Conservation (phyloP, 805 yeast genomes). For the Saturnispora saitoi region DNA sequence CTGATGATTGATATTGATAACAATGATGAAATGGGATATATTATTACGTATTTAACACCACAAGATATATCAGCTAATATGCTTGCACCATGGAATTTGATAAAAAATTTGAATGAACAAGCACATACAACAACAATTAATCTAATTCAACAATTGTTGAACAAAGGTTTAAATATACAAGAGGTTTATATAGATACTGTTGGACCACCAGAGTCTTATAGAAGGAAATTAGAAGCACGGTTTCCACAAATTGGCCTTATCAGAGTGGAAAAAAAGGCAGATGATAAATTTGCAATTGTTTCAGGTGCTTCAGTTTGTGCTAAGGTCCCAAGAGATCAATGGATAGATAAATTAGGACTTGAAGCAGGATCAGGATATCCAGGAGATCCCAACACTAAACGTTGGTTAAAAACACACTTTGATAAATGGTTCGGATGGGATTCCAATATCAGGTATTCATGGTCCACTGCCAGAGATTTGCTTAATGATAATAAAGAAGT, state of each 20-base stretch:
- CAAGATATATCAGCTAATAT: slow-evolving; percentile 82
- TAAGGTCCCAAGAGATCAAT: slow-evolving; percentile 80
- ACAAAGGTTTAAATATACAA: slow-evolving; percentile 32
- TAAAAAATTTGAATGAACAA: slow-evolving; percentile 82
- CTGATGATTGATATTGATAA: slow-evolving; percentile 52
- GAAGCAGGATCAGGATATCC: slow-evolving; percentile 91
- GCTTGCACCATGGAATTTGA: slow-evolving; percentile 47
- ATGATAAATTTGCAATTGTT: slow-evolving; percentile 83
- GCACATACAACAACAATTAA: slow-evolving; percentile 92
- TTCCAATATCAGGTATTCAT: slow-evolving; percentile 64
- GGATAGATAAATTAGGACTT: slow-evolving; percentile 13
- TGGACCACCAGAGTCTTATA: slow-evolving; percentile 87
- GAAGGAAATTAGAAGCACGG: slow-evolving; percentile 54
- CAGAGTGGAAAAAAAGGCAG: slow-evolving; percentile 92
- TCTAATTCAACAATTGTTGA: slow-evolving; percentile 57
- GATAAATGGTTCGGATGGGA: slow-evolving; percentile 86
- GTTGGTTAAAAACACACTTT: slow-evolving; percentile 58
- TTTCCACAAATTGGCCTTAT: slow-evolving; percentile 56
- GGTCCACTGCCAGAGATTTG: slow-evolving; percentile 87
- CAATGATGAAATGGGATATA: slow-evolving; percentile 69
- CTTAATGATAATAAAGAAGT: slow-evolving; percentile 45
- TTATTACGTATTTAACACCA: slow-evolving; percentile 77
- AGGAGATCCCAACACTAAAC: slow-evolving; percentile 77
- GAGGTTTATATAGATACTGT: slow-evolving; percentile 91
- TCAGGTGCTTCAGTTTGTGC: slow-evolving; percentile 95